Evolutionary conservation across 2,329 filamentous ascomycete species (phyloP), one percentile per base, ranked within the genome.

Genomic region (Talaromyces sp.): DNA sequence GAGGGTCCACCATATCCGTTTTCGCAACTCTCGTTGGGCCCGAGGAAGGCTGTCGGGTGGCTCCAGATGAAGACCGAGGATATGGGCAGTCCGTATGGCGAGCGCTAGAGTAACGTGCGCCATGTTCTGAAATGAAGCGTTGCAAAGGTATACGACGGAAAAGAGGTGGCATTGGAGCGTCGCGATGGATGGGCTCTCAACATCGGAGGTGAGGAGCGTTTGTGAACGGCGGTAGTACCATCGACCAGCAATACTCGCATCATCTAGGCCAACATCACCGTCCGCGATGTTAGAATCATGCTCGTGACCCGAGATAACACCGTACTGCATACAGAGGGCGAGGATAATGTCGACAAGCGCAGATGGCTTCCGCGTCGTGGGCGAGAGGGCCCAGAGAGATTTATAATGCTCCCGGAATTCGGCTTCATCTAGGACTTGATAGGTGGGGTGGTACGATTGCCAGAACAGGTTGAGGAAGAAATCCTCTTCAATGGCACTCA

Each of bases 271-370:
- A 7, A 68, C 57, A 50, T 62, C 31, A 30, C 65, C 40, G 47
- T 60, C 51, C 4, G 16, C 47, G 28, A 18, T 33, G 61, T 8
- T 18, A 36, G 55, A 28, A 18, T 40, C 27, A 30, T 44, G 27
- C 12, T 44, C 63, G 4, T 64, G 65, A 18, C 71, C n/a, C 23
- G 63, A 63, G 3, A 70, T 64, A 6, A 76, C 69, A 16, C 77
- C 76, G 44, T 79, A 78, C 67, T 84, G 82, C 73, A 85, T 80
- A 63, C 79, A 81, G 9, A 84, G 61, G 0, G 82, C 82, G 16
- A 85, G 68, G 36, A 84, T 70, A 28, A 84, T 83, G 61, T 85
- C 83, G 0, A 82, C 79, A 0, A 85, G 72, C 1, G 82, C 76
- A 2, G 82, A 85, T 2, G 77, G 72, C 59, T 76, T 76, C 6